Conservation (phyloP, 2,329 filamentous ascomycete species). For the Harringtonia aguacate region DNA sequence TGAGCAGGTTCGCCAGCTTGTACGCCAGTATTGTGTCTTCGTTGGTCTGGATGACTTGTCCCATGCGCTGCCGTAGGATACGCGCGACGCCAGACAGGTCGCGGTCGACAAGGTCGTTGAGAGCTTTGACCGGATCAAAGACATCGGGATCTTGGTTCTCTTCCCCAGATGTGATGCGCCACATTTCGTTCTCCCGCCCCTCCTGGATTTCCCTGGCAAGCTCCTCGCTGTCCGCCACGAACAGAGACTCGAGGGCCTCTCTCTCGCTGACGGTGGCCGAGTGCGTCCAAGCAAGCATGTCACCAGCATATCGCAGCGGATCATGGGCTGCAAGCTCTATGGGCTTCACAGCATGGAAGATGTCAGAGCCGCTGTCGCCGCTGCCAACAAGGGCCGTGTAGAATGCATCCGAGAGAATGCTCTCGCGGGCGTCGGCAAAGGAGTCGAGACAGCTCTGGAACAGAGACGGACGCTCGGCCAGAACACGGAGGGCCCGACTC, state of each 20-base stretch:
- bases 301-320: constrained; percentile 79
- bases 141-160: constrained; percentile 38
- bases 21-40: constrained; percentile 84
- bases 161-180: constrained; percentile 56
- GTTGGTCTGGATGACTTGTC: constrained; percentile 86
- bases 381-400: constrained; percentile 76
- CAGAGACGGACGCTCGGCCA: constrained; percentile 79
- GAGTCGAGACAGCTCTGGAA: constrained; percentile 92
- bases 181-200: constrained; percentile 73
- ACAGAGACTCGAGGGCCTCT: constrained; percentile 83
- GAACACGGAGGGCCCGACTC: constrained; percentile 68
- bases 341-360: constrained; percentile 62
- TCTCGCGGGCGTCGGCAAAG: constrained; percentile 83
- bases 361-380: constrained; percentile 11
- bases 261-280: constrained; percentile 88
- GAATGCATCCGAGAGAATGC: constrained; percentile 80
- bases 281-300: constrained; percentile 97
- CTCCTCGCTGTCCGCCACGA: constrained; percentile 82
- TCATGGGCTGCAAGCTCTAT: constrained; percentile 94
- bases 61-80: constrained; percentile 78
- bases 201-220: constrained; percentile 73
- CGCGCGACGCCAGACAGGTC: constrained; percentile 73
- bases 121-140: constrained; percentile 72
- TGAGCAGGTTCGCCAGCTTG: constrained; percentile 78
- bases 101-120: constrained; percentile 79